Percentiles rank a stretch among this genome's conserved stretches.
Evolutionary conservation across 116 monocot genomes (phyloP).

Genomic region (Trichopus zeylanicus): DNA sequence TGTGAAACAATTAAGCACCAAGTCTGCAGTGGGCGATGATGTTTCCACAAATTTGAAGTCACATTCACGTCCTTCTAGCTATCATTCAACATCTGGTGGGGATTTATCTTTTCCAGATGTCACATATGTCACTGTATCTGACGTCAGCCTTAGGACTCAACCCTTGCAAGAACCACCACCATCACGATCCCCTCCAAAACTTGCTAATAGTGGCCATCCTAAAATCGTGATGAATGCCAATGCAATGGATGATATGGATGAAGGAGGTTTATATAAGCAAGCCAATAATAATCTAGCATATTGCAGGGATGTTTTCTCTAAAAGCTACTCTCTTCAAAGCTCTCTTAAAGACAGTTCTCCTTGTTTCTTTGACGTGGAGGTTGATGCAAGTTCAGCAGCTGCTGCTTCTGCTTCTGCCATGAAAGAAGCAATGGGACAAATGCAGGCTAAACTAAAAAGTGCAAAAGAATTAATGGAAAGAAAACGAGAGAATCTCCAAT

Average conservation of each 20-base stretch:
- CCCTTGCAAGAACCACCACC: constrained; percentile 59
- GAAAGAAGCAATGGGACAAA: constrained; percentile 91
- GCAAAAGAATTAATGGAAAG: constrained; percentile 67
- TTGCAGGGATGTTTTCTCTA: constrained; percentile 9
- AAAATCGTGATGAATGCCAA: constrained; percentile 4
- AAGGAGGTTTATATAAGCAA: constrained; percentile 4
- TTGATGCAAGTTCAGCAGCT: constrained; percentile 58
- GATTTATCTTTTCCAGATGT: constrained; percentile 13
- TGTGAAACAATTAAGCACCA: constrained; percentile 2
- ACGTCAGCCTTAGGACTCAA: constrained; percentile 56
- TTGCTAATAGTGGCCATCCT: constrained; percentile 15
- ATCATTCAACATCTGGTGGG: constrained; percentile 27
- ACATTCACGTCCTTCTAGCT: constrained; percentile 26
- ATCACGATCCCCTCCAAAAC: constrained; percentile 48
- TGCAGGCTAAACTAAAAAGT: constrained; percentile 59
- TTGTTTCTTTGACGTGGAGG: constrained; percentile 35
- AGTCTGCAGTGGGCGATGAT: constrained; percentile 10
- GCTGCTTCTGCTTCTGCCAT: constrained; percentile 69
- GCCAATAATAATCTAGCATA: neutral
- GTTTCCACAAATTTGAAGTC: constrained; percentile 17
- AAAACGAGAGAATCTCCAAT: constrained; percentile 46
- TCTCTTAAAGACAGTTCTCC: constrained; percentile 11
- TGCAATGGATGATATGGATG: constrained; percentile 3
- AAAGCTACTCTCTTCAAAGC: constrained; percentile 14
- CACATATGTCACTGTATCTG: constrained; percentile 41